phyloP scores from a whole-genome alignment of 2,329 filamentous ascomycete species.

The Scedosporium minutisporum region DNA sequence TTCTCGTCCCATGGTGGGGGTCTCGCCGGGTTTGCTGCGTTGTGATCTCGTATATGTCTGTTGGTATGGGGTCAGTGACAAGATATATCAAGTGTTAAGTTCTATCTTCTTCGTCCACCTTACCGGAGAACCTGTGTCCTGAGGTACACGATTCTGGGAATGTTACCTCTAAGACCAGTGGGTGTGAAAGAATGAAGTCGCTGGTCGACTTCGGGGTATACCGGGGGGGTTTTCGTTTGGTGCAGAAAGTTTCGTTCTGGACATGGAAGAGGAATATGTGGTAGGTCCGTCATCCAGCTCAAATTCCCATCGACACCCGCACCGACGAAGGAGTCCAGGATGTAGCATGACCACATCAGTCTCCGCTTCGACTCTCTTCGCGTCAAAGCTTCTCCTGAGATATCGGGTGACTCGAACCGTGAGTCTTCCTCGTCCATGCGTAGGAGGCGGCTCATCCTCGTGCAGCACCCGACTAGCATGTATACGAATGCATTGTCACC shows the following conservation, averaged over 20 bases:
- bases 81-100: no score
- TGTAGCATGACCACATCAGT: constrained; percentile 33
- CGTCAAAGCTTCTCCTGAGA: constrained; percentile 17
- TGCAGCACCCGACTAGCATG: constrained; percentile 30
- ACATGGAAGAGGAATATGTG: constrained; percentile 14
- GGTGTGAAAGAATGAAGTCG: background rate
- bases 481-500: constrained; percentile 29
- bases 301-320: constrained; percentile 26
- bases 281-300: constrained; percentile 13
- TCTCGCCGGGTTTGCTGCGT: constrained; percentile 8
- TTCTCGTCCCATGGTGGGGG: constrained; percentile 11
- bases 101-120: background rate
- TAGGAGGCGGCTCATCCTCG: constrained; percentile 31
- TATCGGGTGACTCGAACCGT: constrained; percentile 10
- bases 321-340: constrained; percentile 29
- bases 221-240: background rate
- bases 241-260: constrained; percentile 11
- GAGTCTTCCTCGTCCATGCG: constrained; percentile 28
- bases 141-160: constrained; percentile 10
- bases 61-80: background rate
- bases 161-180: background rate
- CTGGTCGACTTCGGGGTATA: background rate
- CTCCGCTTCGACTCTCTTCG: constrained; percentile 27
- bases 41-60: constrained; percentile 11
- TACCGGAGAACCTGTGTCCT: constrained; percentile 13